phyloP scores from a whole-genome alignment of 805 yeast species.

The Starmerella kuoi region DNA sequence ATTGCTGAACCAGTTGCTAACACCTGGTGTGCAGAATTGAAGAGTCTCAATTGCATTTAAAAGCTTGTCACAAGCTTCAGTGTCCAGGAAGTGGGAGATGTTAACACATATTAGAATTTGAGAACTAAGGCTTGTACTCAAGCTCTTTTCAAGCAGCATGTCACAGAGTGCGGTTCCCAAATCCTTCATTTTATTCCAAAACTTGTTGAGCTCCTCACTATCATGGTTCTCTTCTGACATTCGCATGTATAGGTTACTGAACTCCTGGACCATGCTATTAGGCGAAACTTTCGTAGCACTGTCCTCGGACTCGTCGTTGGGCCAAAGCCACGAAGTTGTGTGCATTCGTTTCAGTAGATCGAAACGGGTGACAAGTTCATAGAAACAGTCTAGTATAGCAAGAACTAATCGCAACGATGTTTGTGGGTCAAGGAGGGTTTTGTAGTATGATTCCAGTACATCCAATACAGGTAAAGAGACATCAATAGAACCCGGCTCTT shows the following conservation, averaged over 20 bases:
- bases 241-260: slow-evolving; percentile 1
- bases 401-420: slow-evolving; percentile 11
- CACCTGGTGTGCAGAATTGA: slow-evolving; percentile 42
- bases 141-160: slow-evolving; percentile 5
- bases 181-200: not conserved
- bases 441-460: slow-evolving; percentile 10
- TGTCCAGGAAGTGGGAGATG: slow-evolving; percentile 30
- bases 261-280: not conserved
- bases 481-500: not conserved
- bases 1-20: slow-evolving; percentile 41
- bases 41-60: slow-evolving; percentile 38
- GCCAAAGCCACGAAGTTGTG: slow-evolving; percentile 5
- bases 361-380: slow-evolving; percentile 5
- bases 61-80: slow-evolving; percentile 34
- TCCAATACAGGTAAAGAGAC: slow-evolving; percentile 7
- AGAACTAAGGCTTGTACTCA: slow-evolving; percentile 1
- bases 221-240: not conserved
- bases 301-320: not conserved
- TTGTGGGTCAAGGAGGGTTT: slow-evolving; percentile 2
- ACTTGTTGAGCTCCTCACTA: not conserved
- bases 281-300: not conserved
- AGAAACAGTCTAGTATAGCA: slow-evolving; percentile 8
- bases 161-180: slow-evolving; percentile 2
- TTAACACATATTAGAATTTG: slow-evolving; percentile 21
- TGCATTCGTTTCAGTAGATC: slow-evolving; percentile 1